Percentiles rank a stretch among this genome's conserved stretches.
These are phyloP conservation scores for Trichomonascus vanleenenianus DNA, from an alignment of 805 yeast genomes.

Conservation along the genomic window DNA sequence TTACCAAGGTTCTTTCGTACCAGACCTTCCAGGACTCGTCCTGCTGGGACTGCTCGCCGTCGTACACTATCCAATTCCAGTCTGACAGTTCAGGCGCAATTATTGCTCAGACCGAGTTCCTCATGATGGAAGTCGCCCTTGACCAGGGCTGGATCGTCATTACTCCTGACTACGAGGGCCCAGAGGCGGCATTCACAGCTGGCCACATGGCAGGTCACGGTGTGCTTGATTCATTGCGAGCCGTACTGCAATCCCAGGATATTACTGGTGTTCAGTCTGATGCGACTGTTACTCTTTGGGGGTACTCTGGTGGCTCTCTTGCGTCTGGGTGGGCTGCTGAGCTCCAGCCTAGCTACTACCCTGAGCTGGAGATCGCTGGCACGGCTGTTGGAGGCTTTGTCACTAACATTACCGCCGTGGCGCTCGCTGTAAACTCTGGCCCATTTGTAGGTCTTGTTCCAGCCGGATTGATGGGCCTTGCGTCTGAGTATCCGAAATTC, in stretches of 20 bases:
- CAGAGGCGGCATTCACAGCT: slow-evolving; percentile 22
- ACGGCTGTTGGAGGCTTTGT: slow-evolving; percentile 24
- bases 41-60: slow-evolving; percentile 21
- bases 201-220: slow-evolving; percentile 23
- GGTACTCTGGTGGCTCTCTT: slow-evolving; percentile 63
- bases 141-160: slow-evolving; percentile 16
- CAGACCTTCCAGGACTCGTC: slow-evolving; percentile 21
- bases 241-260: slow-evolving; percentile 13
- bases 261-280: slow-evolving; percentile 29
- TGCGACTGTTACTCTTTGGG: slow-evolving; percentile 69
- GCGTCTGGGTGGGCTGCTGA: slow-evolving; percentile 51
- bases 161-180: slow-evolving; percentile 26
- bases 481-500: slow-evolving; percentile 21
- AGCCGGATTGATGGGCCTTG: slow-evolving; percentile 24
- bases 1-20: slow-evolving; percentile 17
- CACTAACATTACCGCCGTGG: slow-evolving; percentile 14
- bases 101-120: slow-evolving; percentile 7
- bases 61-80: slow-evolving; percentile 16
- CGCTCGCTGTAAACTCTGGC: slow-evolving; percentile 14
- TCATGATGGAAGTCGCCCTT: slow-evolving; percentile 12
- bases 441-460: slow-evolving; percentile 20
- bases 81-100: slow-evolving; percentile 10
- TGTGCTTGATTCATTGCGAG: slow-evolving; percentile 23
- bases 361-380: slow-evolving; percentile 22
- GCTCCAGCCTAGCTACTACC: slow-evolving; percentile 21